A percentile compares a stretch with the other conserved stretches of the same genome.
These are phyloP conservation scores for Neopestalotiopsis rosae DNA, from an alignment of 2,329 filamentous ascomycete genomes.

Conservation along the genomic window DNA sequence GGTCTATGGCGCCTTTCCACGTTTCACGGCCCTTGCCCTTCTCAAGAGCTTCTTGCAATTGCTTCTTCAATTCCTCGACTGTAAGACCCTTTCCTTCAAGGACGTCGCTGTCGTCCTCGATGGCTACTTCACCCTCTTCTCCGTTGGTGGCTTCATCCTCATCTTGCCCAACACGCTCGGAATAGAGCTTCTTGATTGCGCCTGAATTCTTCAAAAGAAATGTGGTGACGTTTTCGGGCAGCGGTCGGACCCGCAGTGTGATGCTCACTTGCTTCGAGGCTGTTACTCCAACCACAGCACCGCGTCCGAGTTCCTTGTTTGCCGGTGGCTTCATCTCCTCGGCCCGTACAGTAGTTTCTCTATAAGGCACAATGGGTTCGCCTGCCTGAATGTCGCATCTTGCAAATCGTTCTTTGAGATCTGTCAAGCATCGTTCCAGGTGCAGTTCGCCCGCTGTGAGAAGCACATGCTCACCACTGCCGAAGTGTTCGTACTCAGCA, in stretches of 20 bases:
- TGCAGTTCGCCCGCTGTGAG: constrained; percentile 94
- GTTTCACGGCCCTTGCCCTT: constrained; percentile 74
- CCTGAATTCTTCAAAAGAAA: constrained; percentile 83
- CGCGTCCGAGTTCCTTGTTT: constrained; percentile 85
- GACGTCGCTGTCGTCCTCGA: constrained; percentile 62
- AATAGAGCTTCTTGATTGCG: constrained; percentile 80
- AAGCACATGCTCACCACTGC: constrained; percentile 93
- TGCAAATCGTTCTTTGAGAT: constrained; percentile 90
- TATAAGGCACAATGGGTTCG: constrained; percentile 92
- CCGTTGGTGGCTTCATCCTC: constrained; percentile 37
- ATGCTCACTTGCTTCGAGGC: constrained; percentile 87
- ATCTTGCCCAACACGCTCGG: constrained; percentile 65
- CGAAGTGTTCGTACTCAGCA: constrained; percentile 91
- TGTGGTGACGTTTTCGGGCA: constrained; percentile 79
- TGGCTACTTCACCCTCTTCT: constrained; percentile 41
- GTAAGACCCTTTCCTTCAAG: constrained; percentile 68
- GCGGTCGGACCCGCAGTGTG: constrained; percentile 75
- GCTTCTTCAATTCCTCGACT: constrained; percentile 75
- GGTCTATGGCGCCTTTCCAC: constrained; percentile 79
- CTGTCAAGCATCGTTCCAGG: constrained; percentile 90
- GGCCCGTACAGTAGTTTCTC: constrained; percentile 86
- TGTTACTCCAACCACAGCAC: constrained; percentile 76
- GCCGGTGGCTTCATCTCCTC: constrained; percentile 91
- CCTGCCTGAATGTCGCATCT: constrained; percentile 94
- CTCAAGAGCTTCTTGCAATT: constrained; percentile 73